Percentiles rank a stretch among this genome's conserved stretches.
These are phyloP conservation scores for Arthrinium puccinioides DNA, from an alignment of 2,329 filamentous ascomycete species.

Conservation along the genomic window DNA sequence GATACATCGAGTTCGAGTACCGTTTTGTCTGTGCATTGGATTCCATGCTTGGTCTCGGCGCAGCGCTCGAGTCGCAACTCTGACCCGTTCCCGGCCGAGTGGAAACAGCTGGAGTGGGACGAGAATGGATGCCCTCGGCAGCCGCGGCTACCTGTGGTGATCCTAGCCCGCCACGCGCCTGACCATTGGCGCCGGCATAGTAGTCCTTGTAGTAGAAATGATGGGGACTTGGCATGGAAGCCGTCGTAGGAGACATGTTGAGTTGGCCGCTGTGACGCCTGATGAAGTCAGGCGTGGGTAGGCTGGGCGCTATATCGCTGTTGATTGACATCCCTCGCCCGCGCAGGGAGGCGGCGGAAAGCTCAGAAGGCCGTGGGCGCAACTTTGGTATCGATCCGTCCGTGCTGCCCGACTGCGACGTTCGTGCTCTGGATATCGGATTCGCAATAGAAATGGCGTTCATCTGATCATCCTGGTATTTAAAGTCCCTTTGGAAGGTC, in stretches of 20 bases:
- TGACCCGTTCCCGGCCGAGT: conserved; percentile 52
- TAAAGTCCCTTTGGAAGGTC: conserved; percentile 73
- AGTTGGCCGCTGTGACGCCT: conserved; percentile 62
- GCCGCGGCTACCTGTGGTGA: conserved; percentile 39
- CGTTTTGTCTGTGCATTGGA: conserved; percentile 36
- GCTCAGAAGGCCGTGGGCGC: conserved; percentile 40
- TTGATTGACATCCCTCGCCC: conserved; percentile 54
- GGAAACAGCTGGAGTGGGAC: conserved; percentile 33
- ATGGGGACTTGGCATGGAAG: conserved; percentile 39
- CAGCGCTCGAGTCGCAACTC: conserved; percentile 47
- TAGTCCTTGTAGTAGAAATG: conserved; percentile 51
- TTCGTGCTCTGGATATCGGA: conserved; percentile 55
- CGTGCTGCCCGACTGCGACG: conserved; percentile 50
- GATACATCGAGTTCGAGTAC: conserved; percentile 48
- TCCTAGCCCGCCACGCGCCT: conserved; percentile 49
- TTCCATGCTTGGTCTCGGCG: conserved; percentile 46
- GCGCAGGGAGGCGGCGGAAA: conserved; percentile 32
- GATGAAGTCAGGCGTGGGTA: conserved; percentile 60
- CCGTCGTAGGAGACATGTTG: conserved; percentile 47
- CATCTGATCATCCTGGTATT: conserved; percentile 65
- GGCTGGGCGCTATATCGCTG: conserved; percentile 53
- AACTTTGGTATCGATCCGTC: conserved; percentile 43
- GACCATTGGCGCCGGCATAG: conserved; percentile 33
- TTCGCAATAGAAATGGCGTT: conserved; percentile 72
- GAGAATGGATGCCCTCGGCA: conserved; percentile 44